Evolutionary conservation across 306 rosid species (phyloP).

Genomic region (Biancaea sappan): DNA sequence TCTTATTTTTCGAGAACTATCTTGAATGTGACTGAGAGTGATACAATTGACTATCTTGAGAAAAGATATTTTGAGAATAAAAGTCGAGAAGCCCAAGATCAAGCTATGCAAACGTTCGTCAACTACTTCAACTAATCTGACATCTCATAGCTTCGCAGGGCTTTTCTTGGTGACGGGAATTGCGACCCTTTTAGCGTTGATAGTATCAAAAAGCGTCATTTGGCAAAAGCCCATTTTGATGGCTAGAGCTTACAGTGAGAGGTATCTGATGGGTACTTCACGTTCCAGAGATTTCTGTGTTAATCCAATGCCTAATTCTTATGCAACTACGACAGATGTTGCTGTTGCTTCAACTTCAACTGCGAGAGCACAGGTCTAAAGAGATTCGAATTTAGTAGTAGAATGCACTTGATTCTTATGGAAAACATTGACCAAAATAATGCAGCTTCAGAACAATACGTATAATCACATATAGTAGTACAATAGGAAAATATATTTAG

Average conservation of each 20-base stretch:
- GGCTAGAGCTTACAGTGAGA: slow-evolving; percentile 22
- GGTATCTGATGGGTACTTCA: not conserved
- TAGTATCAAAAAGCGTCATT: slow-evolving; percentile 27
- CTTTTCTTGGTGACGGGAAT: slow-evolving; percentile 18
- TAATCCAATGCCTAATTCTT: not conserved
- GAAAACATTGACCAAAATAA: too few species aligned
- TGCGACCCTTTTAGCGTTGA: slow-evolving; percentile 18
- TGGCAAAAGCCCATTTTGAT: slow-evolving; percentile 36
- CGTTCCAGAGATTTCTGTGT: not conserved
- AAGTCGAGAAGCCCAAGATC: not conserved
- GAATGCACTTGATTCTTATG: too few species aligned
- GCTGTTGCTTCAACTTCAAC: not conserved
- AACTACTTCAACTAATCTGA: slow-evolving; percentile 24
- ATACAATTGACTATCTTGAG: slow-evolving; percentile 16
- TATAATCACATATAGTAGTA: too few species aligned
- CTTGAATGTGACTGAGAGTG: too few species aligned
- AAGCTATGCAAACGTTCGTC: not conserved
- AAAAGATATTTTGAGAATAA: slow-evolving; percentile 31
- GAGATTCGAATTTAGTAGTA: too few species aligned
- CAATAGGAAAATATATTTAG: too few species aligned
- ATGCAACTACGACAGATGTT: too few species aligned
- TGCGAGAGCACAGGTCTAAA: not conserved
- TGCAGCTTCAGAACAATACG: too few species aligned
- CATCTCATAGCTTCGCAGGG: slow-evolving; percentile 29
- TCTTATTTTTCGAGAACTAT: too few species aligned